Base-by-base conservation (phyloP, 176 grass and related monocot genomes). In the Metroxylon sagu region DNA sequence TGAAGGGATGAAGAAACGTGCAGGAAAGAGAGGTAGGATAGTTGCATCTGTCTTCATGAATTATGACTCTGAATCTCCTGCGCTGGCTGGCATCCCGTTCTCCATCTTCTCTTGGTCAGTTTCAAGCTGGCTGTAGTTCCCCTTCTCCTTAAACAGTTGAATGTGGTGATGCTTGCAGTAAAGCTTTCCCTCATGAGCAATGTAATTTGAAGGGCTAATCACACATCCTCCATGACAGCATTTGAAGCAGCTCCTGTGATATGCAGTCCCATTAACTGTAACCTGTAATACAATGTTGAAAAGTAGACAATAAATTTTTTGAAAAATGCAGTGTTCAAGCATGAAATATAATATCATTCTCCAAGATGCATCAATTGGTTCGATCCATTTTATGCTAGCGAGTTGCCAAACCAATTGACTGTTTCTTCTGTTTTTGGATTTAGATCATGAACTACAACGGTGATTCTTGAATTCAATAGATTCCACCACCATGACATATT, bases 221-320 rank as follows among this genome's bases (percentile, higher is more conserved):
- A 80, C 83, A 52, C 93, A 98, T 82, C 93, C 93, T 61, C 93
- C 93, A 74, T 98, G 88, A 25, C 78, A 78, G 67, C 93, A 98
- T 60, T 98, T 98, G 84, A 98, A 98, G 84, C 93, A 98, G 80
- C 87, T 83, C 71, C 81, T 98, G 79, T 92, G 93, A 25, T 98
- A 98, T 78, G 84, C 81, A 2, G 79, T 88, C 15, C 69, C 65
- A 29, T 98, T 88, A 15, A 98, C 93, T 29, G 84, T 98, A 27
- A 98, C 88, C 93, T 98, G 72, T 51, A 6, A 77, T 28, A 53
- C 8, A 56, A 31, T 25, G 7, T 53, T 50, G 18, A 27, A 26
- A 62, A 10, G 35, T 43, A 14, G 10, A 43, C 8, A 12, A 2
- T 14, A 43, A 43, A 10, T 43, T 12, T 12, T 43, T 43, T 12